These are phyloP conservation scores for Evansstolkia leycettana DNA, from an alignment of 495 filamentous ascomycete species.

Conservation along the genomic window DNA sequence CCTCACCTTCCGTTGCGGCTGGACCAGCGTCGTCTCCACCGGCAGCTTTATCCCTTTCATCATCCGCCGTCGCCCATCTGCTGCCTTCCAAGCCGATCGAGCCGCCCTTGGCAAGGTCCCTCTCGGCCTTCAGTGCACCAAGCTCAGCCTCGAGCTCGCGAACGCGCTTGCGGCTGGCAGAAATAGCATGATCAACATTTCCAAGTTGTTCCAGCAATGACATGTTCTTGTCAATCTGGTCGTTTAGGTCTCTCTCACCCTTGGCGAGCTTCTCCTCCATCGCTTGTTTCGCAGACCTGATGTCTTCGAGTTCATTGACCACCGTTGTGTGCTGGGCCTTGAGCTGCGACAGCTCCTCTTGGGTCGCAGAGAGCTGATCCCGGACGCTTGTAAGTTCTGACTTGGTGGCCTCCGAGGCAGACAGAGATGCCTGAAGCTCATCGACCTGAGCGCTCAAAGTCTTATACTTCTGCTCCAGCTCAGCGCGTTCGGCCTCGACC, in stretches of 20 bases:
- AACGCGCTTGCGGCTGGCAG: constrained; percentile 26
- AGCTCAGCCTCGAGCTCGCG: constrained; percentile 37
- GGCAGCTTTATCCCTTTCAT: constrained; percentile 13
- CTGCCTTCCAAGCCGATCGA: constrained; percentile 24
- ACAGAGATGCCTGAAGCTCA: constrained; percentile 23
- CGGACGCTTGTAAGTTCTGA: constrained; percentile 23
- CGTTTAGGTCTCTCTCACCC: constrained; percentile 27
- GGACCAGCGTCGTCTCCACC: constrained; percentile 20
- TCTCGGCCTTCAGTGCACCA: constrained; percentile 23
- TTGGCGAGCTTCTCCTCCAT: constrained; percentile 25
- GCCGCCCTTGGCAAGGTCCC: constrained; percentile 11
- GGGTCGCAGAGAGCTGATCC: constrained; percentile 22
- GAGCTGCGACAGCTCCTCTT: constrained; percentile 21
- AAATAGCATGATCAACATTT: constrained; percentile 27
- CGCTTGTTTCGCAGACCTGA: constrained; percentile 16
- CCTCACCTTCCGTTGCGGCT: constrained; percentile 38
- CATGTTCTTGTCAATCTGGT: constrained; percentile 40
- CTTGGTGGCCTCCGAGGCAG: constrained; percentile 15
- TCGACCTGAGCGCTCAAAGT: constrained; percentile 14
- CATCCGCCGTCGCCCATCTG: constrained; percentile 29
- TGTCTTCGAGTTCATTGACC: constrained; percentile 20
- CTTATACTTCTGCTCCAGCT: constrained; percentile 22
- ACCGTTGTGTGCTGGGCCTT: constrained; percentile 20
- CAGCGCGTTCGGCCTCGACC: constrained; percentile 20
- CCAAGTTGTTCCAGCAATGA: constrained; percentile 30